Percentiles rank a stretch among this genome's conserved stretches.
Conservation (phyloP, 257 asterid species). For the Pogostemon cablin region DNA sequence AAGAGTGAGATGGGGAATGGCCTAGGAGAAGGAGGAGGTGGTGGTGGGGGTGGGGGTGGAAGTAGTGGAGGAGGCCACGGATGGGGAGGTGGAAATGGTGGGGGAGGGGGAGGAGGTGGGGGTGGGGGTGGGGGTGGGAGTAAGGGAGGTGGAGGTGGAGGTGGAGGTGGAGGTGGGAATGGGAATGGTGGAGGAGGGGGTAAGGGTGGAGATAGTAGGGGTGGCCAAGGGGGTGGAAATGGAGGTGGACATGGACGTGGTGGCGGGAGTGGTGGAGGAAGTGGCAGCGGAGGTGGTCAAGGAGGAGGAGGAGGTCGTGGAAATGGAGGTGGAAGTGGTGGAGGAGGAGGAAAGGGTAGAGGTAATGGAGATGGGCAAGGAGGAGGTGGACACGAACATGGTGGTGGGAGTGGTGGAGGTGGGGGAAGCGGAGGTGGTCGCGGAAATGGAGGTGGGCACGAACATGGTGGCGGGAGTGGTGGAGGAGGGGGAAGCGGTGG, state of each 20-base stretch:
- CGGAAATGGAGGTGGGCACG: constrained; percentile 25
- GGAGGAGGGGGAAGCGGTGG: background rate
- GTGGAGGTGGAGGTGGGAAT: constrained; percentile 27
- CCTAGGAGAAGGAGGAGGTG: background rate
- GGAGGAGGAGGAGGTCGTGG: constrained; percentile 33
- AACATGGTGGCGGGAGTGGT: background rate
- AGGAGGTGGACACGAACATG: background rate
- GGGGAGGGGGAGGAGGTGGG: background rate
- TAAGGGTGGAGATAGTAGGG: background rate
- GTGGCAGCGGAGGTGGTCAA: background rate
- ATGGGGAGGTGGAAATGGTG: background rate
- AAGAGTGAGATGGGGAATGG: constrained; percentile 23
- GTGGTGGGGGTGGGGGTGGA: background rate
- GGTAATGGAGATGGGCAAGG: constrained; percentile 24
- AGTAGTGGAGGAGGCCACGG: constrained; percentile 3
- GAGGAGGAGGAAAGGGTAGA: background rate
- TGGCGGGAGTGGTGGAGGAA: background rate
- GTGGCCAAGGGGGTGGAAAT: background rate
- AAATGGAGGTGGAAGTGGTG: background rate
- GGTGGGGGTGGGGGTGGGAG: background rate
- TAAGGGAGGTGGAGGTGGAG: constrained; percentile 14
- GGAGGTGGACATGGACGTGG: constrained; percentile 21
- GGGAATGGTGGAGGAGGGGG: constrained; percentile 5
- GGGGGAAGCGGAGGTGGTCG: constrained; percentile 16
- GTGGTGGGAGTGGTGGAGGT: background rate